Conservation (phyloP, 108 stramenopile species). For the Fragilariopsis cylindrus region DNA sequence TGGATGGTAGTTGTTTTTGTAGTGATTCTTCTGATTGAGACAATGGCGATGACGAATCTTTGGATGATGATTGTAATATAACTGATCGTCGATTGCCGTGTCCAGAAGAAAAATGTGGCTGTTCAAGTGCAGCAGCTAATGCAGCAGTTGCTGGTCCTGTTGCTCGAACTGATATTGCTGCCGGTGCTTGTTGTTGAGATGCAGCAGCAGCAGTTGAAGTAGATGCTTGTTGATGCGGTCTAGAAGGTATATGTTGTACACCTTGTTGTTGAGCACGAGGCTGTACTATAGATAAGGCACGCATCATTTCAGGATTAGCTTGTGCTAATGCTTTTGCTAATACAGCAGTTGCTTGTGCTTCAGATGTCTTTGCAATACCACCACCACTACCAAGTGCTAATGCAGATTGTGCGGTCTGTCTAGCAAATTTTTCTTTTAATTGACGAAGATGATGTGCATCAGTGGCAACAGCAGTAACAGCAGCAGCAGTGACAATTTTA, state of each 20-base stretch:
- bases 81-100: too few species aligned
- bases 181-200: background rate
- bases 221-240: background rate
- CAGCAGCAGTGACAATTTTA: too few species aligned
- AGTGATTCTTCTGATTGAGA: background rate
- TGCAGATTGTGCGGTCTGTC: too few species aligned
- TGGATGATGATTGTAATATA: too few species aligned
- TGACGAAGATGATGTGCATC: too few species aligned
- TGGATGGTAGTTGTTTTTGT: background rate
- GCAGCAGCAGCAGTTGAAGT: background rate
- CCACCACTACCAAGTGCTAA: too few species aligned
- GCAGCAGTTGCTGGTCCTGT: slow-evolving; percentile 9
- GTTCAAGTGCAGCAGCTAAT: slow-evolving; percentile 1
- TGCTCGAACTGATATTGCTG: background rate
- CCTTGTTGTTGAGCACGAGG: background rate
- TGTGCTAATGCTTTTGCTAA: slow-evolving; percentile 7
- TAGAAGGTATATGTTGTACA: background rate
- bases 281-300: background rate
- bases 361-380: too few species aligned
- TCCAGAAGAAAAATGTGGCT: too few species aligned
- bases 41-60: too few species aligned
- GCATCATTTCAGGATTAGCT: slow-evolving; percentile 7
- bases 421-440: too few species aligned
- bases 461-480: too few species aligned
- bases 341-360: background rate